Evolutionary conservation across 371 early-diverging fungal species (phyloP).

Genomic region (Apophysomyces ossiformis): DNA sequence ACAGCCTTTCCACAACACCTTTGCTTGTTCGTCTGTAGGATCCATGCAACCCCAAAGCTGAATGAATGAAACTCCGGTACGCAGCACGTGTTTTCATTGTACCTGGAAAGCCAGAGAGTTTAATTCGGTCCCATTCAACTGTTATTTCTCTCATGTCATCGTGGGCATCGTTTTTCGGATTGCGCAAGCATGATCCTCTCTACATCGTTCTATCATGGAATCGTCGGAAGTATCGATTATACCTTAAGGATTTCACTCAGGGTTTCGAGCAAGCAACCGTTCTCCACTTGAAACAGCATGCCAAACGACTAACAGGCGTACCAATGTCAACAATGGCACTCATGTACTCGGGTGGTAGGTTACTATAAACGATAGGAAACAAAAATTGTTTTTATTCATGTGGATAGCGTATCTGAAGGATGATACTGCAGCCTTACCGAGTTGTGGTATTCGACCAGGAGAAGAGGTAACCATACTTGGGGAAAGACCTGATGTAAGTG

Average conservation of each 20-base stretch:
- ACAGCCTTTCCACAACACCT: too few relatives aligned
- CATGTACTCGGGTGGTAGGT: conserved; percentile 15
- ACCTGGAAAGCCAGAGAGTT: too few relatives aligned
- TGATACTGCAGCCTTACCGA: conserved; percentile 14
- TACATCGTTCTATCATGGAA: conserved; percentile 3
- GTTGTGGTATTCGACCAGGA: conserved; percentile 14
- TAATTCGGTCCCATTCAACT: too few relatives aligned
- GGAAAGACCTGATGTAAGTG: conserved; percentile 12
- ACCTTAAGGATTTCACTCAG: conserved; percentile 13
- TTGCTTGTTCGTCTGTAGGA: too few relatives aligned
- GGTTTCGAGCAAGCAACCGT: conserved; percentile 11
- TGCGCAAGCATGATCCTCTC: conserved; percentile 1
- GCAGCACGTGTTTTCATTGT: neutral
- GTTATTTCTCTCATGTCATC: conserved; percentile 1
- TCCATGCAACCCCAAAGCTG: too few relatives aligned
- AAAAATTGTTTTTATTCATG: neutral
- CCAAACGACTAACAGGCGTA: conserved; percentile 13
- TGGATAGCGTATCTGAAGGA: conserved; percentile 18
- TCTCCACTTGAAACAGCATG: conserved; percentile 4
- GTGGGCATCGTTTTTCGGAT: conserved; percentile 8
- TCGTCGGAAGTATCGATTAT: neutral
- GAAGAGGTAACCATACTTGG: conserved; percentile 3
- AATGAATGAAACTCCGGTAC: neutral
- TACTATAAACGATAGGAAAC: neutral
- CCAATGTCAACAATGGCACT: conserved; percentile 14